Evolutionary conservation across 495 filamentous ascomycete species (phyloP), one percentile per base, ranked within the genome.

Genomic region (Trichocladium antarcticum): DNA sequence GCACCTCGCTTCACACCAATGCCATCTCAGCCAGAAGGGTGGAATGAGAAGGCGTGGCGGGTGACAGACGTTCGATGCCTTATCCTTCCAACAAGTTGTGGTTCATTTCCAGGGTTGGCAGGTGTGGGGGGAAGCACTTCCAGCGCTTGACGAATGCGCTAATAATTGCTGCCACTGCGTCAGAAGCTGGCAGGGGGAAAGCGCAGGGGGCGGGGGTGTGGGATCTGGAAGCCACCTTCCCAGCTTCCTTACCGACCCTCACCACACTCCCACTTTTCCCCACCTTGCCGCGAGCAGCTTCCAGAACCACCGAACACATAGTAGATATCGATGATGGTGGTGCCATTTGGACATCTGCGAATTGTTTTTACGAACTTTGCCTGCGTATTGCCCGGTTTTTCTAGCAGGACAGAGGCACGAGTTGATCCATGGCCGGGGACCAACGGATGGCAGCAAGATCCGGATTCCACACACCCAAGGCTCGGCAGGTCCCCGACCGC

Each of bases 391-490:
- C 34, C 40, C 15, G 15, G 27, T 15, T 24, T 41, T 5, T 39
- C 9, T 22, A 17, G 37, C 15, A 16, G 37, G 21, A 11, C 1
- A 29, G 34, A 6, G 14, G 31, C 32, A 35, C 37, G 50, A 42
- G 24, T 8, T 28, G 50, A 52, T 52, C 50, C 42, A 41, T 29
- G 31, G 24, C 37, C 37, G 12, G 28, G 46, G 17, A 8, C 31
- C 9, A 24, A 12, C 31, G 29, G 37, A 35, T 35, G 35, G 31
- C 38, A 31, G 27, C 8, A 46, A 19, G 42, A 32, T 31, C 45
- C 39, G 39, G 50, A 47, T 42, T 48, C 45, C 32, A 44, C 22
- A n/a, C n/a, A n/a, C n/a, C n/a, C n/a, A n/a, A n/a, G n/a, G n/a
- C n/a, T n/a, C n/a, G n/a, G n/a, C n/a, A n/a, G n/a, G n/a, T n/a